Evolutionary conservation across 768 basidiomycete genomes (phyloP).

Genomic region (Heimioporus sp.): DNA sequence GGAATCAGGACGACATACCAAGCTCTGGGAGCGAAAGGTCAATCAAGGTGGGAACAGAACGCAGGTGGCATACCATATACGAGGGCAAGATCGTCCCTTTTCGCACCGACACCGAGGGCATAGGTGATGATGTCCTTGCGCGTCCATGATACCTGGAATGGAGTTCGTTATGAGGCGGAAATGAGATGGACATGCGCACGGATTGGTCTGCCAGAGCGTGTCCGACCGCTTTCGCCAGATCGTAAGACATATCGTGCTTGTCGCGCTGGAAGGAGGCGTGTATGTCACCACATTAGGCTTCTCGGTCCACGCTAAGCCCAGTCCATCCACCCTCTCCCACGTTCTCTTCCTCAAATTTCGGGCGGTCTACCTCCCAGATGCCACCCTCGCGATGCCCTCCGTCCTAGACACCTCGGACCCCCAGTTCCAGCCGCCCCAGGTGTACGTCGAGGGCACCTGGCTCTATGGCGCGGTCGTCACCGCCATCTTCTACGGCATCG

Average conservation of each 20-base stretch:
- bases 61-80: slow-evolving; percentile 57
- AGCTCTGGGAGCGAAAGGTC: slow-evolving; percentile 40
- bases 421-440: slow-evolving; percentile 7
- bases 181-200: slow-evolving; percentile 32
- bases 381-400: slow-evolving; percentile 14
- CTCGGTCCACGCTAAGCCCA: too few relatives aligned
- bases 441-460: slow-evolving; percentile 30
- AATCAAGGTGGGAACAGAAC: not conserved
- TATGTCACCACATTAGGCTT: too few relatives aligned
- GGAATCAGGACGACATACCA: slow-evolving; percentile 31
- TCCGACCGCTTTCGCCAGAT: slow-evolving; percentile 70
- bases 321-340: slow-evolving; percentile 1
- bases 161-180: not conserved
- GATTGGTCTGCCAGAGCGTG: slow-evolving; percentile 48
- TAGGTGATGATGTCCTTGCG: slow-evolving; percentile 80
- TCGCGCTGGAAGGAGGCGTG: not conserved
- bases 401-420: not conserved
- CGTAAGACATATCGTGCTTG: slow-evolving; percentile 42
- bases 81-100: slow-evolving; percentile 64
- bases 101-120: slow-evolving; percentile 79
- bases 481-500: slow-evolving; percentile 25
- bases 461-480: slow-evolving; percentile 30
- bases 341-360: not conserved
- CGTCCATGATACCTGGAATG: slow-evolving; percentile 73
- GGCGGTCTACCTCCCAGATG: too few relatives aligned